Evolutionary conservation across 768 basidiomycete genomes (phyloP), one percentile per base, ranked within the genome.

Genomic region (Suillus decipiens): DNA sequence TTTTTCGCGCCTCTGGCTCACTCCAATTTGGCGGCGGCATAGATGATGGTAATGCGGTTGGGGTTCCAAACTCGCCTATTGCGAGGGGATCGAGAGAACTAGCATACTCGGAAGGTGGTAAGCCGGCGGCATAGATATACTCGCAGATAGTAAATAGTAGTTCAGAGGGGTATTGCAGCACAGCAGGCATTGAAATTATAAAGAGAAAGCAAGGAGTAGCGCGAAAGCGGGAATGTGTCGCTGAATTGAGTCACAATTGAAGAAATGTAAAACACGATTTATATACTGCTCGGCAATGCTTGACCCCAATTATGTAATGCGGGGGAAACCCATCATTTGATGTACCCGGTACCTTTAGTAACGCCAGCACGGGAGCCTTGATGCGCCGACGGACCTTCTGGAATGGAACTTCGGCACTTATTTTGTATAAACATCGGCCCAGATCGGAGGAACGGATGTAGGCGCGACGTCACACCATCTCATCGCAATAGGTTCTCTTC

Each of bases 41-140:
- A n/a, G 92, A 86, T 0, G 91, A 89, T 0, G 92, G 92, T 39
- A 89, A 77, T 1, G 82, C 82, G 0, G 86, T 85, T 2, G 93
- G 92, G 1, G 71, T 62, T 10, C 72, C 69, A 51, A 82, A 73
- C 31, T 80, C 73, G 15, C 76, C 75, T 60, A 75, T 69, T 37
- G 88, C 75, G 59, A 89, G 80, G 34, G 93, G 91, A 72, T 94
- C 92, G 66, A 95, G 82, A 39, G 90, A 89, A 8, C 84, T 79
- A 4, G 69, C 61, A 22, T 78, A 33, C 11, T 53, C 68, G 11
- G 76, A 53, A 9, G 88, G 80, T 11, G 86, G 86, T 5, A 89
- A 75, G 64, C 87, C 85, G 34, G 87, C 78, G 7, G 84, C 81
- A 70, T 87, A 92, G 41, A 95, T 78, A 61, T 89, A 82, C 0